A percentile compares a stretch with the other conserved stretches of the same genome.
These are phyloP conservation scores for Ascocoryne sarcoides DNA, from an alignment of 2,329 filamentous ascomycete species.

Conservation along the genomic window DNA sequence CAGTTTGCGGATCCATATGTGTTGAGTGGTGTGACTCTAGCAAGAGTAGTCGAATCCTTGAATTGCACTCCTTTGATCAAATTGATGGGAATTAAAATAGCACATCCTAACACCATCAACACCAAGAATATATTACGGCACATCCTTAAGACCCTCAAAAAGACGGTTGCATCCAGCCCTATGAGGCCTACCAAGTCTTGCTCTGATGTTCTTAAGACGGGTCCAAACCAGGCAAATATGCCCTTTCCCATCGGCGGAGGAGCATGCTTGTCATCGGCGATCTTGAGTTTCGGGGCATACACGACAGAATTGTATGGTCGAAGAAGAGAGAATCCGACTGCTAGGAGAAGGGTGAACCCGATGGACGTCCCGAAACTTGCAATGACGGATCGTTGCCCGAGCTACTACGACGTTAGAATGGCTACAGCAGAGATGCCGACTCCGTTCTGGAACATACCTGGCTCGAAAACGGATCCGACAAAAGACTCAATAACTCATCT, in stretches of 20 bases:
- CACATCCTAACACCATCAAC: conserved; percentile 63
- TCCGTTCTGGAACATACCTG: conserved; percentile 7
- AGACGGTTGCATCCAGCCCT: conserved; percentile 84
- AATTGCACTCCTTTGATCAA: conserved; percentile 39
- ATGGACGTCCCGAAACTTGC: conserved; percentile 75
- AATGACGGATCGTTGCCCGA: conserved; percentile 52
- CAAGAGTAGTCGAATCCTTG: conserved; percentile 35
- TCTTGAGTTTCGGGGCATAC: conserved; percentile 88
- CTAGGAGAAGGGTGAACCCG: conserved; percentile 63
- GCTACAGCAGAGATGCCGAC: no score
- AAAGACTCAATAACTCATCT: conserved; percentile 22
- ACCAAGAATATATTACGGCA: conserved; percentile 79
- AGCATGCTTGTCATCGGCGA: conserved; percentile 82
- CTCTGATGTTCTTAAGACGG: conserved; percentile 71
- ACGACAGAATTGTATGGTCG: conserved; percentile 87
- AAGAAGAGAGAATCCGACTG: conserved; percentile 76
- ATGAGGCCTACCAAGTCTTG: conserved; percentile 69
- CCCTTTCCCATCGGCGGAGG: conserved; percentile 80
- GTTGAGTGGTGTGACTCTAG: conserved; percentile 50
- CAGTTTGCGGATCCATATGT: conserved; percentile 46
- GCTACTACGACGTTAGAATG: conserved; percentile 17
- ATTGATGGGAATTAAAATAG: conserved; percentile 76
- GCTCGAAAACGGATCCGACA: conserved; percentile 26
- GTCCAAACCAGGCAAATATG: conserved; percentile 79
- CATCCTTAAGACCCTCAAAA: conserved; percentile 84